Base-by-base conservation (phyloP, 225 moss, liverwort and hornwort species). In the Thuidium tamariscinum region DNA sequence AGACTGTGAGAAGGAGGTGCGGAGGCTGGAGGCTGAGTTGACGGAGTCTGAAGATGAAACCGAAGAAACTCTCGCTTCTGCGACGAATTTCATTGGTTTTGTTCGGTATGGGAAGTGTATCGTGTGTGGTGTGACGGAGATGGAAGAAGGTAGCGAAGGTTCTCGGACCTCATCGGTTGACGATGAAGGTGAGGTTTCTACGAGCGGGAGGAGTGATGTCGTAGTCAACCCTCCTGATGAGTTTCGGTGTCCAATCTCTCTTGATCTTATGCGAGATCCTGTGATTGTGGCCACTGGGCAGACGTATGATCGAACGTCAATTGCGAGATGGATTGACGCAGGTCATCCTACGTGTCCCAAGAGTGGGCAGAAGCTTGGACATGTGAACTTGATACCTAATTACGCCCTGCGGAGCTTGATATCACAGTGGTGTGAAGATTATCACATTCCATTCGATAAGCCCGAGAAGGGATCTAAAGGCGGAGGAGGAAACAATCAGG, bases 241-340 rank as follows among this genome's bases (percentile, higher is more conserved):
- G 87, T 94, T 91, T 42, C 89, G 94, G 32, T 95, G 95, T 72
- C 95, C 95, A 7, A 94, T 95, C 82, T 93, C 93, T 59, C 93
- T 95, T 27, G 95, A 95, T 60, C 91, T 95, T 15, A 95, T 95
- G 94, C 89, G 93, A 32, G 95, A 95, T 60, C 95, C 95, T 21
- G 95, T 95, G 83, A 93, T 93, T 77, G 95, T 95, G 65, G 92
- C 95, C 16, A 92, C 94, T n/a, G 95, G 94, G 32, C 95, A 93
- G 87, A 95, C 95, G 2, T 95, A 94, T 48, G 95, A 95, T 68
- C 93, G 95, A 22, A 84, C 83, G 10, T 95, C 94, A 34, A 95
- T 95, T 55, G 90, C 87, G 36, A 87, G 89, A 63, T 95, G 95
- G 95, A 89, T 95, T 18, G 95, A 94, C 55, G 95, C 94, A 42